Percentiles rank a stretch among this genome's conserved stretches.
Conservation (phyloP, 2,329 filamentous ascomycete species). For the Camillea tinctor region DNA sequence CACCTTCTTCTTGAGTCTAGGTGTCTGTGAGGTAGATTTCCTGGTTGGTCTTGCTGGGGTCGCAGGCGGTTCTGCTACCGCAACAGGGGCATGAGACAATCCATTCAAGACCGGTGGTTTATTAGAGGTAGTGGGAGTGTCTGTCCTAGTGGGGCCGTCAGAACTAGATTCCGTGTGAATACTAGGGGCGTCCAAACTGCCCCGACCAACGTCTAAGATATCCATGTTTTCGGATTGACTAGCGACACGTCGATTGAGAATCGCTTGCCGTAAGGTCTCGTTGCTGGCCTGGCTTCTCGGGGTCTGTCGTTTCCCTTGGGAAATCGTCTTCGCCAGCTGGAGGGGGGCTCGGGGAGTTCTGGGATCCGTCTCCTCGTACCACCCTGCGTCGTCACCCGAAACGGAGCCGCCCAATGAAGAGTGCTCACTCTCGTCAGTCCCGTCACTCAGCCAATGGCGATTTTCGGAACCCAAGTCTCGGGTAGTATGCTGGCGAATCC, state of each 20-base stretch:
- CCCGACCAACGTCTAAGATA: constrained; percentile 20
- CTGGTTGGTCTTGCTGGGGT: constrained; percentile 35
- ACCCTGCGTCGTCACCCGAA: constrained; percentile 46
- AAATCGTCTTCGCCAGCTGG: constrained; percentile 29
- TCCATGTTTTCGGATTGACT: constrained; percentile 27
- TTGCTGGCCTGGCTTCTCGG: constrained; percentile 52
- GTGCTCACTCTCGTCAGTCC: constrained; percentile 68
- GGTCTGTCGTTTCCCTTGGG: constrained; percentile 34
- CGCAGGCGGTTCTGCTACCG: constrained; percentile 16
- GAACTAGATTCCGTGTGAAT: constrained; percentile 30
- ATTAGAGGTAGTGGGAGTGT: constrained; percentile 34
- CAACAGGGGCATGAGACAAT: constrained; percentile 21
- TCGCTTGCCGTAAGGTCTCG: constrained; percentile 52
- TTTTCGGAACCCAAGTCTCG: constrained; percentile 67
- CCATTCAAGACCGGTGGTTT: constrained; percentile 30
- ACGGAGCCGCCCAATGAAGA: constrained; percentile 71
- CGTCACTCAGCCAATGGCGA: constrained; percentile 82
- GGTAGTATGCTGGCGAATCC: constrained; percentile 83
- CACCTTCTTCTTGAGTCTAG: constrained; percentile 68
- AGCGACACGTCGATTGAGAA: constrained; percentile 25
- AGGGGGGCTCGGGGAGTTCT: constrained; percentile 47
- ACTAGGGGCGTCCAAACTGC: constrained; percentile 27
- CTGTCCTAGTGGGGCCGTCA: constrained; percentile 27
- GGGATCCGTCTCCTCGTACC: constrained; percentile 48
- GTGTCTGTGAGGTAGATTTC: constrained; percentile 44